Evolutionary conservation across 75 land plant species (phyloP), one percentile per base, ranked within the genome.

Genomic region (Pinus taeda): DNA sequence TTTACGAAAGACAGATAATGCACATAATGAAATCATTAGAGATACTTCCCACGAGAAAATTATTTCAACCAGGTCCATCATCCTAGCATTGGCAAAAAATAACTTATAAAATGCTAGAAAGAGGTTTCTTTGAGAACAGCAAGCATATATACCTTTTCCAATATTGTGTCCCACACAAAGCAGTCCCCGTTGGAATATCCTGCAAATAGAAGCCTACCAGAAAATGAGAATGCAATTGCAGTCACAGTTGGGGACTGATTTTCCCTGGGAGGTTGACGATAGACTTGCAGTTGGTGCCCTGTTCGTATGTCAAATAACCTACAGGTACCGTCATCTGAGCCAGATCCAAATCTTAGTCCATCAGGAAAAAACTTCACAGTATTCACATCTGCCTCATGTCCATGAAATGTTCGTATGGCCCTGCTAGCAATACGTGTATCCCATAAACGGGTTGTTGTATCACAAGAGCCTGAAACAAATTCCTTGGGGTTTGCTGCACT

Each of bases 391-490:
- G 88, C 93, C 24, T 83, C 90, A 77, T 97, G 99, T 7, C 98
- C 98, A 82, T 90, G 85, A 77, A 86, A 97, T 37, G 96, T 97
- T 53, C 88, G 88, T 36, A 79, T 87, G 36, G 99, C 91, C 74
- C 93, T 83, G 77, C 90, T 87, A 30, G 94, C 88, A 60, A 88
- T 83, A 4, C 98, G 90, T 21, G 86, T 84, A 72, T 97, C 99
- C 99, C 99, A 97, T 42, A 97, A 75, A 42, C 92, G 92, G 55
- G 90, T 96, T 75, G 99, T 97, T 59, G 64, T 66, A 83, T 97
- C 99, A 83, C 99, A 97, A 15, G 99, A 97, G 57, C 99, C 99
- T 70, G 99, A 95, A 26, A 97, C 93, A 83, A 97, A 97, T 90
- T 84, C 75, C 39, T 85, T 88, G 56, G 95, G 64, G 77, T 89